Evolutionary conservation across 768 basidiomycete genomes (phyloP).

Genomic region (Galerina marginata): DNA sequence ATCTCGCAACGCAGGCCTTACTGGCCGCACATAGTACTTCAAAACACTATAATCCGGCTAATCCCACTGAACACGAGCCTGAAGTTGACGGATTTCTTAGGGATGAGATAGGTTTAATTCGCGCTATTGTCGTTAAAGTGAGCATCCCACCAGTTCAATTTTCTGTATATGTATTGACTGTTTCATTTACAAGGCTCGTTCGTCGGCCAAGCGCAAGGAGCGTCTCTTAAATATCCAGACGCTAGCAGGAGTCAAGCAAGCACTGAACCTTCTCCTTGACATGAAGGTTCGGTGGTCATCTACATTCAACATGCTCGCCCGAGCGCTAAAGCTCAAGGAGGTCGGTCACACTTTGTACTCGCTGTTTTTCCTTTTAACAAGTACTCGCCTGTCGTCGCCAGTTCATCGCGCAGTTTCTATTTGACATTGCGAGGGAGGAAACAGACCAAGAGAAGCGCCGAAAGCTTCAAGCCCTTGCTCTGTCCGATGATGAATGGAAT

Average conservation of each 20-base stretch:
- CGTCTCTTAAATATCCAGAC: constrained; percentile 13
- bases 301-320: constrained; percentile 21
- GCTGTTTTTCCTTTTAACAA: background rate
- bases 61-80: constrained; percentile 12
- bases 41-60: constrained; percentile 28
- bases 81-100: constrained; percentile 7
- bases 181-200: constrained; percentile 12
- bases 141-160: background rate
- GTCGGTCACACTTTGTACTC: background rate
- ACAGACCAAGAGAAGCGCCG: background rate
- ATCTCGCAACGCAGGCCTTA: constrained; percentile 37
- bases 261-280: constrained; percentile 19
- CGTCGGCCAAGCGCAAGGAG: constrained; percentile 22
- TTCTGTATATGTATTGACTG: background rate
- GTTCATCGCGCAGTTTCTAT: constrained; percentile 7
- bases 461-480: constrained; percentile 9
- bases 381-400: background rate
- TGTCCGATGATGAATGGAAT: constrained; percentile 10
- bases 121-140: constrained; percentile 32
- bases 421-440: constrained; percentile 2
- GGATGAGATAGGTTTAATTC: constrained; percentile 36
- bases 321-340: constrained; percentile 8
- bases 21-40: constrained; percentile 31
- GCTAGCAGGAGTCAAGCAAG: background rate
- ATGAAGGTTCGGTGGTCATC: constrained; percentile 27